Evolutionary conservation across 306 rosid genomes (phyloP).

Genomic region (Pterocarpus macrocarpus): DNA sequence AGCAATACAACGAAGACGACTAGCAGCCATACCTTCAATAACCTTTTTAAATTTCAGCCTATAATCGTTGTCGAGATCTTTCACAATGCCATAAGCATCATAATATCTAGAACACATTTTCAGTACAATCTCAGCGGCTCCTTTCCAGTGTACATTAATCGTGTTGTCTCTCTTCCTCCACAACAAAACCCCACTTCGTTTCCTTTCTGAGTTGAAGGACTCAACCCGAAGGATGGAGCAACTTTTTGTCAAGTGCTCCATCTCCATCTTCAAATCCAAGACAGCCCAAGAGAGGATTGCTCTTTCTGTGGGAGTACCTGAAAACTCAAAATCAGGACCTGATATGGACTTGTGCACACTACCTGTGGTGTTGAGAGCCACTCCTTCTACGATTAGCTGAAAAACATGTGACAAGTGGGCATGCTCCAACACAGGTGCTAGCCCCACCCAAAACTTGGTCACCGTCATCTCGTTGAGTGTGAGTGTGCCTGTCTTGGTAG

Average conservation of each 20-base stretch:
- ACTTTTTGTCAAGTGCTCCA: constrained; percentile 22
- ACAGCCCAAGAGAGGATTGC: constrained; percentile 44
- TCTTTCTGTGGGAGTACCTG: constrained; percentile 47
- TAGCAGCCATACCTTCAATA: constrained; percentile 48
- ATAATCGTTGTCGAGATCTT: constrained; percentile 32
- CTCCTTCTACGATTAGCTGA: constrained; percentile 47
- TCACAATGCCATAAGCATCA: constrained; percentile 36
- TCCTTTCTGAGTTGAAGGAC: constrained; percentile 46
- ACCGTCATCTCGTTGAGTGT: constrained; percentile 52
- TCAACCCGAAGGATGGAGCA: constrained; percentile 45
- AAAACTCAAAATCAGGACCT: constrained; percentile 40
- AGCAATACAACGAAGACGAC: constrained; percentile 47
- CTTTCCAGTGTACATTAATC: constrained; percentile 45
- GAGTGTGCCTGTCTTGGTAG: constrained; percentile 51
- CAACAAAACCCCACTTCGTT: constrained; percentile 45
- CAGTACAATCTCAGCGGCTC: constrained; percentile 54
- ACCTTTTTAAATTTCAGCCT: constrained; percentile 3
- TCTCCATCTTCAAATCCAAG: constrained; percentile 45
- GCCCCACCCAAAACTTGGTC: constrained; percentile 49
- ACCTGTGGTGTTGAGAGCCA: constrained; percentile 47
- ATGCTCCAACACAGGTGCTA: background rate
- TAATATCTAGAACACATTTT: constrained; percentile 43
- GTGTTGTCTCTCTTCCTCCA: constrained; percentile 41
- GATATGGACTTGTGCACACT: constrained; percentile 20
- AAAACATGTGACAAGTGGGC: constrained; percentile 26